Base-by-base conservation (phyloP, 257 asterid species). In the Cordia subcordata region DNA sequence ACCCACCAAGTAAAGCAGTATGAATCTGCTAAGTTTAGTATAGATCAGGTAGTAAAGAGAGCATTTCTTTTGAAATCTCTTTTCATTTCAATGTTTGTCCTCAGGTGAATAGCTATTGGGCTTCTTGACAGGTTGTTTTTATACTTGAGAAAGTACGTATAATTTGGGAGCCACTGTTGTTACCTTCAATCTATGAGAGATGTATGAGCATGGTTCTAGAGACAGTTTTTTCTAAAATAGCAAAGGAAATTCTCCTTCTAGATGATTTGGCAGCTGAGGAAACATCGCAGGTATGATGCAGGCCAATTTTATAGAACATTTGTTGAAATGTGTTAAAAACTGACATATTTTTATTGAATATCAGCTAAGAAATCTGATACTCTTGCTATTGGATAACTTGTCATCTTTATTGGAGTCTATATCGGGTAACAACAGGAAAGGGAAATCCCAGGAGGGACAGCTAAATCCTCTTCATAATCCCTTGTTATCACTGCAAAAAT, bases 251-350 rank as follows among this genome's bases (percentile, higher is more conserved):
- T 69, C 90, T 93, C 65, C 79, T 80, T 37, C 70, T 93, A 66
- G 96, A 89, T 76, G 99, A 93, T 68, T 83, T 93, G 94, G 99
- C 96, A 0, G 96, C 96, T 19, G 97, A 89, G 60, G 99, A 93
- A 82, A 93, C 99, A 60, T 75, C 89, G 77, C 99, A 89, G 96
- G 99, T 86, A 58, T 53, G 56, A 27, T 51, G 1, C 39, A 50
- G 45, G 23, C 16, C 8, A n/a, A 15, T 45, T 39, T 18, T 20
- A 51, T 63, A 17, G 45, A 27, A 44, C 59, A 42, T 42, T 3
- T 42, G 1, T 46, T 18, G 8, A 45, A 44, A 11, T 42, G 32
- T 45, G 4, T 19, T 60, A 49, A 61, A 32, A 63, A 58, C 74
- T 74, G 74, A 64, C 47, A 37, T 52, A 20, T 62, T 53, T 56